Conservation (phyloP, 129 eudicot species). For the Escallonia rubra region DNA sequence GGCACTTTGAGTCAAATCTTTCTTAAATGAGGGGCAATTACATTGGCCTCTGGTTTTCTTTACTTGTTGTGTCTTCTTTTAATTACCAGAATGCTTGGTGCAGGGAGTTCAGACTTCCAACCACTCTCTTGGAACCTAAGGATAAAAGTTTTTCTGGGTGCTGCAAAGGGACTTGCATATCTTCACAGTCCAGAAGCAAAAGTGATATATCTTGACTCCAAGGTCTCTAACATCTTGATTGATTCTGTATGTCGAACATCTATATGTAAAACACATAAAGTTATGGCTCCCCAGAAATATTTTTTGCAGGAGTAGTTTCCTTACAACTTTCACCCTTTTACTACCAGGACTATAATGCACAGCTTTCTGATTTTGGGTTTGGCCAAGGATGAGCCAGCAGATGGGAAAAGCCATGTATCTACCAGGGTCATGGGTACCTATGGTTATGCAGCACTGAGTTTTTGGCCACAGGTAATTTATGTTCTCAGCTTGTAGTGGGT, state of each 20-base stretch:
- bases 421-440: slow-evolving; percentile 92
- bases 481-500: not conserved
- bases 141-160: slow-evolving; percentile 68
- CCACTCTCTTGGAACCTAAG: slow-evolving; percentile 78
- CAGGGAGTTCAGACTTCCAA: slow-evolving; percentile 64
- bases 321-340: no score
- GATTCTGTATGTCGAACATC: no score
- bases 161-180: slow-evolving; percentile 78
- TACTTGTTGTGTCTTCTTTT: not conserved
- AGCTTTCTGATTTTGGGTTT: no score
- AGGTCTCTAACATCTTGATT: no score
- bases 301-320: no score
- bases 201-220: slow-evolving; percentile 74
- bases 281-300: no score
- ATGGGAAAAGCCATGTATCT: slow-evolving; percentile 83
- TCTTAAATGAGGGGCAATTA: no score
- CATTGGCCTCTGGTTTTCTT: not conserved
- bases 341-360: no score
- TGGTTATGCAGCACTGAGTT: slow-evolving; percentile 94
- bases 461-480: slow-evolving; percentile 84
- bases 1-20: no score
- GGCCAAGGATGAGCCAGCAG: slow-evolving; percentile 82
- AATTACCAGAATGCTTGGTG: not conserved
- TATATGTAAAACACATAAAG: no score
- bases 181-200: slow-evolving; percentile 74